Evolutionary conservation across 352 stramenopile species (phyloP).

Genomic region (Phytophthora cactorum): DNA sequence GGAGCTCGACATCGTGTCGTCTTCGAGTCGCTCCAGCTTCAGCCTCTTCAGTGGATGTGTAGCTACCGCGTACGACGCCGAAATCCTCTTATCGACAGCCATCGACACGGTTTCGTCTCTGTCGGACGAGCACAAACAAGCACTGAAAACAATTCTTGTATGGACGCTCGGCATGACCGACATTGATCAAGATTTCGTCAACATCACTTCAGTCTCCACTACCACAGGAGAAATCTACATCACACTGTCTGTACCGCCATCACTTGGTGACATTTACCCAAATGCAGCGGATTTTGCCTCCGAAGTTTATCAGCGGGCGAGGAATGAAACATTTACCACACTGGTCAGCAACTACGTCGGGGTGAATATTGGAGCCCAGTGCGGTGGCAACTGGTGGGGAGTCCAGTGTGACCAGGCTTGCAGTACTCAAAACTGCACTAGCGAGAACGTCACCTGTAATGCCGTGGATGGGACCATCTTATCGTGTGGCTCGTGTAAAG

Average conservation of each 20-base stretch:
- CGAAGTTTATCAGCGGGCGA: conserved; percentile 26
- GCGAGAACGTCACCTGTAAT: conserved; percentile 21
- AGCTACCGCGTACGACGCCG: conserved; percentile 30
- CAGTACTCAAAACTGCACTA: conserved; percentile 16
- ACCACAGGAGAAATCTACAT: conserved; percentile 23
- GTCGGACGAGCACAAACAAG: conserved; percentile 11
- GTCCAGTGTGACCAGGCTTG: conserved; percentile 20
- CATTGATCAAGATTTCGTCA: conserved; percentile 32
- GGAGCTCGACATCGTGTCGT: conserved; percentile 25
- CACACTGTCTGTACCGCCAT: conserved; percentile 27
- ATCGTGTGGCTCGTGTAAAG: conserved; percentile 22
- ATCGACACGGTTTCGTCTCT: conserved; percentile 13
- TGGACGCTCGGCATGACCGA: conserved; percentile 34
- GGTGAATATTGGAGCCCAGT: conserved; percentile 14
- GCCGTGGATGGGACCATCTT: conserved; percentile 23
- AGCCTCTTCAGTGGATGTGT: conserved; percentile 37
- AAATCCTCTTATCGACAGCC: conserved; percentile 26
- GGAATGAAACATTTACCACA: conserved; percentile 22
- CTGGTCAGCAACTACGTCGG: conserved; percentile 24
- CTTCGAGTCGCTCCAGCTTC: conserved; percentile 19
- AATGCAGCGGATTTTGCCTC: conserved; percentile 24
- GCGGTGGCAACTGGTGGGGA: conserved; percentile 21
- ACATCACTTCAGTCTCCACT: conserved; percentile 23
- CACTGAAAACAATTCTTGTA: conserved; percentile 23
- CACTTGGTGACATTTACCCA: conserved; percentile 26